These are phyloP conservation scores for Sporothrix dimorphospora DNA, from an alignment of 2,329 filamentous ascomycete species.

Conservation along the genomic window DNA sequence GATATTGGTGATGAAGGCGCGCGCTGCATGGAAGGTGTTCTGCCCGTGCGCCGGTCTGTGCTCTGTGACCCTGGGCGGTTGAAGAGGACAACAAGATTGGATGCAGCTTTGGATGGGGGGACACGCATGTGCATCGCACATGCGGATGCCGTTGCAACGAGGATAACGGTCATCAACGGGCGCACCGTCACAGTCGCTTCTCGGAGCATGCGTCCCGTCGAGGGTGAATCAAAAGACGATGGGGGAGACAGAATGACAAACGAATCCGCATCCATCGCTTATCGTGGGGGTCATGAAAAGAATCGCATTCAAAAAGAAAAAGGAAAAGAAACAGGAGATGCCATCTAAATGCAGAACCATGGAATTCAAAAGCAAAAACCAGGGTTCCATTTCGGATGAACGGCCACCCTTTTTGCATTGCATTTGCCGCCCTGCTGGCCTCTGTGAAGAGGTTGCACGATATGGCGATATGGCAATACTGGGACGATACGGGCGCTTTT, in stretches of 20 bases:
- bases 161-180: background rate
- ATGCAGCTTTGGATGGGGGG: background rate
- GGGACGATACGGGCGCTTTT: no score
- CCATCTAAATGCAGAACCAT: background rate
- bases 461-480: background rate
- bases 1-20: background rate
- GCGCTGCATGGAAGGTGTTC: background rate
- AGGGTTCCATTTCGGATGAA: background rate
- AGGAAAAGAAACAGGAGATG: background rate
- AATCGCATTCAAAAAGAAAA: background rate
- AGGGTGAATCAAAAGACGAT: background rate
- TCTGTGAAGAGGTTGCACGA: background rate
- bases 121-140: background rate
- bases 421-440: no score
- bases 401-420: background rate
- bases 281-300: background rate
- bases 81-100: background rate
- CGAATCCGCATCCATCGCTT: background rate
- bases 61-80: background rate
- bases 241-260: background rate
- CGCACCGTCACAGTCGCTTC: background rate
- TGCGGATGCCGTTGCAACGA: background rate
- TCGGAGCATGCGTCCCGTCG: background rate
- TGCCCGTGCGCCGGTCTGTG: conserved; percentile 18
- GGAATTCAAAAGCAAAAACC: background rate